Base-by-base conservation (phyloP, 2,329 filamentous ascomycete species). In the Sporothrix brasiliensis region DNA sequence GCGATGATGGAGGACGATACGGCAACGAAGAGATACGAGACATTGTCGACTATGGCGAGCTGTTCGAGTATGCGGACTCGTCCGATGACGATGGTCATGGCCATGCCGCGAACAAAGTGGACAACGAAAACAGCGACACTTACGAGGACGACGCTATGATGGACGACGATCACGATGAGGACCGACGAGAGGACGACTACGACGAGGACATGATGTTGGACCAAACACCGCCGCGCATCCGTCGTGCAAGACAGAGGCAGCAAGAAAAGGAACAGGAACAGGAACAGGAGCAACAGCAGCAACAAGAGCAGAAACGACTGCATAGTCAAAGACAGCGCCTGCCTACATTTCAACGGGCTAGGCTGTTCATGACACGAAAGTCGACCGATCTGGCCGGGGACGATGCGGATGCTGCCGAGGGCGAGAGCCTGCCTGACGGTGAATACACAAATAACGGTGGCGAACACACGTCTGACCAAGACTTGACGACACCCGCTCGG, bases 21-120 rank as follows among this genome's bases (percentile, higher is more conserved):
- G 69, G 68, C 14, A 14, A 67, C 49, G 69, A 71, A 27, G 71
- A 72, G 27, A 58, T 71, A 0, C 58, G n/a, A 0, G 72, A 73
- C 30, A 71, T 72, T 53, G 9, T 70, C 14, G 14, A 41, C 2
- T 67, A 67, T 7, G 71, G 61, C n/a, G 71, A 70, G 52, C 47
- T 71, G 70, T 54, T 71, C 10, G 68, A 69, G 41, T 21, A 65
- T 3, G 50, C 54, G 39, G 49, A 69, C 24, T 34, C 53, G 16
- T 50, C 53, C 2, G 67, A 58, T 9, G 65, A 47, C 10, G 39
- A 60, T 9, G 24, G 39, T 0, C 16, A 68, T 16, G 24, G 21
- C 1, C 16, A 14, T 27, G 7, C 11, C 21, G n/a, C 19, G 2
- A 14, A 65, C 3, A 24, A 24, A 56, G 44, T 30, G 11, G 19